phyloP scores from a whole-genome alignment of 306 rosid species.

The Prunus persica region DNA sequence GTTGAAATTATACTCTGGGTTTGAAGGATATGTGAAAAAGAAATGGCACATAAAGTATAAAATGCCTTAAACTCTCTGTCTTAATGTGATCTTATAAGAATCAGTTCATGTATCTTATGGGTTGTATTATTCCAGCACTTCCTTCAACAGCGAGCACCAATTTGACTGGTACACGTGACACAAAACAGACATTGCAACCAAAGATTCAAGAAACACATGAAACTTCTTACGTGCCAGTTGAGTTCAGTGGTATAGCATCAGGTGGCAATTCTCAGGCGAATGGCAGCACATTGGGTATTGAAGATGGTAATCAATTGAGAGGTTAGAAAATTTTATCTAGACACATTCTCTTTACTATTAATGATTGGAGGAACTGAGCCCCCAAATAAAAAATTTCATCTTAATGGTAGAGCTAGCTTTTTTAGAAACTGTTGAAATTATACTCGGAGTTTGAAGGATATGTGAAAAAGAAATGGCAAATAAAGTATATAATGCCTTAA shows the following conservation, averaged over 20 bases:
- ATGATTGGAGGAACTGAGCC: background rate
- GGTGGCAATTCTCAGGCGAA: background rate
- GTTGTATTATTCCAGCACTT: constrained; percentile 28
- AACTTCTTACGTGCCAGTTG: constrained; percentile 15
- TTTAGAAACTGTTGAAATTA: background rate
- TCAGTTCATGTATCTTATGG: background rate
- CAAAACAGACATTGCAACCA: constrained; percentile 18
- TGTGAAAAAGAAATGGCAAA: too few relatives aligned
- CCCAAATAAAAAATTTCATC: background rate
- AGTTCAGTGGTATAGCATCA: background rate
- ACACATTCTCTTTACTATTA: background rate
- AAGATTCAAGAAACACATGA: constrained; percentile 21
- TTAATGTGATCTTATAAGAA: background rate
- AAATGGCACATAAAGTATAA: too few relatives aligned
- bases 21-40: background rate
- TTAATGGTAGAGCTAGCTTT: background rate
- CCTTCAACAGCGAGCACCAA: constrained; percentile 13
- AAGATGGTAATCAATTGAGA: too few relatives aligned
- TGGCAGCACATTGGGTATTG: background rate
- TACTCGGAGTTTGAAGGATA: too few relatives aligned
- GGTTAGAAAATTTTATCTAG: too few relatives aligned
- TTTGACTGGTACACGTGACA: background rate
- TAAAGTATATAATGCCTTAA: too few relatives aligned
- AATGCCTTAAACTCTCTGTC: too few relatives aligned
- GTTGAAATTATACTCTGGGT: background rate